Evolutionary conservation across 2,329 filamentous ascomycete species (phyloP).

Genomic region (Ploettnerulaceae sp.): DNA sequence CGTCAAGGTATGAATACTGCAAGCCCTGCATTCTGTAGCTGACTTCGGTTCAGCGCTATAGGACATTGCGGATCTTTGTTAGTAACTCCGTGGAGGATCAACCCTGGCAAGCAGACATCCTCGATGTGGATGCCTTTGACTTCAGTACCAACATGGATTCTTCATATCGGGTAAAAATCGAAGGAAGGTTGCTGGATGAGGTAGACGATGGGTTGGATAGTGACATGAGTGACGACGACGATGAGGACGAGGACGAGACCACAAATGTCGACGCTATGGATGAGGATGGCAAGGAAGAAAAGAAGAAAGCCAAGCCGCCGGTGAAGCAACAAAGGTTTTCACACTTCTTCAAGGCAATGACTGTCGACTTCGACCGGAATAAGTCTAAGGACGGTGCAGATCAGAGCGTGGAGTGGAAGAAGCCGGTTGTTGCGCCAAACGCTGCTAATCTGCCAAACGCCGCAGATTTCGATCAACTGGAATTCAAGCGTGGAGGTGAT

Average conservation of each 20-base stretch:
- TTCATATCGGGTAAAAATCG: conserved; percentile 85
- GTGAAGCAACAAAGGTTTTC: conserved; percentile 58
- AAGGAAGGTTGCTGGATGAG: conserved; percentile 76
- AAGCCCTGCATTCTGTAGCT: neutral
- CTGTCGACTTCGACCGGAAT: conserved; percentile 65
- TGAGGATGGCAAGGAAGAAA: conserved; percentile 47
- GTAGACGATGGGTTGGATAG: conserved; percentile 49
- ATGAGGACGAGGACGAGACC: conserved; percentile 40
- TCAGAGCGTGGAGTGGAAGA: conserved; percentile 77
- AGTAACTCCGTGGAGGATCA: conserved; percentile 93
- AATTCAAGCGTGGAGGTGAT: conserved; percentile 87
- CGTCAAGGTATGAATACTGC: conserved; percentile 51
- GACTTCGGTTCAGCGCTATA: conserved; percentile 54
- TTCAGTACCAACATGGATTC: conserved; percentile 73
- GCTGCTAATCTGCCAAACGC: conserved; percentile 50
- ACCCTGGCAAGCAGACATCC: conserved; percentile 73
- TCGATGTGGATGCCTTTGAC: conserved; percentile 73
- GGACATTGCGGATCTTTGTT: conserved; percentile 88
- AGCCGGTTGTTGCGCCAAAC: conserved; percentile 55
- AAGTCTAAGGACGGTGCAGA: conserved; percentile 51
- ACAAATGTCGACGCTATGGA: conserved; percentile 44
- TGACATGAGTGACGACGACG: conserved; percentile 45
- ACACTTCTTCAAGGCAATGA: conserved; percentile 78
- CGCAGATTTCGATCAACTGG: conserved; percentile 82
- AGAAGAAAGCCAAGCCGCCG: conserved; percentile 34